Percentiles rank a stretch among this genome's conserved stretches.
phyloP scores from a whole-genome alignment of 371 early-diverging fungal genomes.

The Mortierella sp. region DNA sequence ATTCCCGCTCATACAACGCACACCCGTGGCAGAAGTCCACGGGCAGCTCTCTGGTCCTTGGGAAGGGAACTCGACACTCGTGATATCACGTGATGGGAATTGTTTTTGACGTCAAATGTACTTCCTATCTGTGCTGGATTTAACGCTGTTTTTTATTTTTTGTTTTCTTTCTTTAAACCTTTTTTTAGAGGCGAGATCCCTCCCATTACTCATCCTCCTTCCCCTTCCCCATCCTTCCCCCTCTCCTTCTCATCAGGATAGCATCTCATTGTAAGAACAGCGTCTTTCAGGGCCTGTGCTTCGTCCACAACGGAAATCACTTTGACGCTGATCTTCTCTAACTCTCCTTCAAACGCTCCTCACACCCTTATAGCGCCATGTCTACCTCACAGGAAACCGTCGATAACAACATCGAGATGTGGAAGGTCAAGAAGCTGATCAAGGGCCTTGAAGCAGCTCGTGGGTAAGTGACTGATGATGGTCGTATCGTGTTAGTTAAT shows the following conservation, averaged over 20 bases:
- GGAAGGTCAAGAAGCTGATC: constrained; percentile 98
- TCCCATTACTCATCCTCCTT: constrained; percentile 16
- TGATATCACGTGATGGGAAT: too few relatives aligned
- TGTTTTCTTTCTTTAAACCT: constrained; percentile 15
- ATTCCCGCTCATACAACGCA: too few relatives aligned
- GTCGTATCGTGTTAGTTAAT: too few relatives aligned
- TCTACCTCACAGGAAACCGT: constrained; percentile 56
- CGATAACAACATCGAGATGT: constrained; percentile 91
- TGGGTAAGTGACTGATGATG: constrained; percentile 92
- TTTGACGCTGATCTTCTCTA: constrained; percentile 1
- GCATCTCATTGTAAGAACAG: constrained; percentile 29
- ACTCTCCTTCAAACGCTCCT: neutral
- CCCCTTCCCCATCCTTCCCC: constrained; percentile 12
- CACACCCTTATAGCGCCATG: constrained; percentile 37
- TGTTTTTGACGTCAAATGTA: too few relatives aligned
- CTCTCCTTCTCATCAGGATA: constrained; percentile 24
- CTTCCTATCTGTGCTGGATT: neutral
- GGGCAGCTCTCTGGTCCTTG: too few relatives aligned
- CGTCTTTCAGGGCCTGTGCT: too few relatives aligned
- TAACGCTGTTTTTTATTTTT: constrained; percentile 11
- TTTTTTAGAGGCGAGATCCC: constrained; percentile 2
- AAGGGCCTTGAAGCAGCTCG: constrained; percentile 95
- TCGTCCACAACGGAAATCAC: too few relatives aligned
- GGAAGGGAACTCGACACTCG: too few relatives aligned
- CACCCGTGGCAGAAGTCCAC: too few relatives aligned